Percentiles rank a stretch among this genome's conserved stretches.
Evolutionary conservation across 257 asterid species (phyloP).

Genomic region (Scutellaria galericulata): DNA sequence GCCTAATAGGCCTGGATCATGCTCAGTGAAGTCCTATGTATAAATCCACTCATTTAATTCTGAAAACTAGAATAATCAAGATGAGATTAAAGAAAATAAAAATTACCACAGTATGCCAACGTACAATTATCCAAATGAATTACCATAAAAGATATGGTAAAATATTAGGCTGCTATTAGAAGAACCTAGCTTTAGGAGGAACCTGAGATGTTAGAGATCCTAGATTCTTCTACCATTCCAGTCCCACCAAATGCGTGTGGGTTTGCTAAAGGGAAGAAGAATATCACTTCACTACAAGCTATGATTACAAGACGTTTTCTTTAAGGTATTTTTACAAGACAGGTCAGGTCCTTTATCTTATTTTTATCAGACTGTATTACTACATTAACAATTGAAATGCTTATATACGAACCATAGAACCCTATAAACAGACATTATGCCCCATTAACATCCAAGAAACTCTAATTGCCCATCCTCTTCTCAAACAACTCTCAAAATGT

Average conservation of each 20-base stretch:
- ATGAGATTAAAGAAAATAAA: background rate
- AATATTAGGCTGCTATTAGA: background rate
- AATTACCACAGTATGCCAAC: background rate
- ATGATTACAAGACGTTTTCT: background rate
- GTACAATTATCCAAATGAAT: background rate
- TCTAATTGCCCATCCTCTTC: background rate
- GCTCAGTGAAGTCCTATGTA: background rate
- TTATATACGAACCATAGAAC: background rate
- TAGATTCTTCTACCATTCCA: too few species aligned
- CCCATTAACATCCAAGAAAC: background rate
- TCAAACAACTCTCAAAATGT: background rate
- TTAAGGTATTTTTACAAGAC: too few species aligned
- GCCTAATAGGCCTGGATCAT: constrained; percentile 7
- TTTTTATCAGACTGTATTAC: too few species aligned
- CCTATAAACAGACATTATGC: constrained; percentile 10
- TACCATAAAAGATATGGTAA: background rate
- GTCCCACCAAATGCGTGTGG: too few species aligned
- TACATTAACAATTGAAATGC: background rate
- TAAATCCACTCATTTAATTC: background rate
- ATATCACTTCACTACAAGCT: background rate
- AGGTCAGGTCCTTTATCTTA: too few species aligned
- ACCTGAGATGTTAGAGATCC: too few species aligned
- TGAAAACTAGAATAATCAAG: background rate
- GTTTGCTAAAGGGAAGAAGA: background rate
- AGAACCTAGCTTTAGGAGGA: too few species aligned